Conservation (phyloP, 495 filamentous ascomycete species). For the Penicillium maclennaniae region DNA sequence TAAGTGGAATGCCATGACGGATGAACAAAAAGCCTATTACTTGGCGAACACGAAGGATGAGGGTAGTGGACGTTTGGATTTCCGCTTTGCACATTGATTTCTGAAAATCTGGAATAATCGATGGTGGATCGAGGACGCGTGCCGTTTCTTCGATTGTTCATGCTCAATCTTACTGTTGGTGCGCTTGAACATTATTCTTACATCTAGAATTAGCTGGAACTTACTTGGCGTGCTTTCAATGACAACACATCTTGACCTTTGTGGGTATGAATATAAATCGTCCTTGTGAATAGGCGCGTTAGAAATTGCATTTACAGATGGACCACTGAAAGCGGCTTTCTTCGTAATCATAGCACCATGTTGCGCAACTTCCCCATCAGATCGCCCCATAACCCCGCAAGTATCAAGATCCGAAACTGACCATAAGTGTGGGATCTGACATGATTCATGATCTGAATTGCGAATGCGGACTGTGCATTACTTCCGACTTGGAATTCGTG, state of each 20-base stretch:
- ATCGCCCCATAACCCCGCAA: constrained; percentile 1
- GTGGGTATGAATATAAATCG: too few relatives aligned
- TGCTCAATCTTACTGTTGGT: neutral
- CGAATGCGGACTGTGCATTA: neutral
- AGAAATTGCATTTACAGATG: too few relatives aligned
- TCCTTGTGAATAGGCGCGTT: too few relatives aligned
- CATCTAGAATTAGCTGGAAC: neutral
- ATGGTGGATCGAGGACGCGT: neutral
- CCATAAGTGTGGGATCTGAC: constrained; percentile 8
- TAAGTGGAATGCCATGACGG: constrained; percentile 27
- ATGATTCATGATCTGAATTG: constrained; percentile 7
- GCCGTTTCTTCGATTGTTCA: neutral
- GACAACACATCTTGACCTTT: neutral
- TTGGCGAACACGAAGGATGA: constrained; percentile 34
- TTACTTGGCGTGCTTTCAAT: neutral
- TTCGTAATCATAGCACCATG: constrained; percentile 1
- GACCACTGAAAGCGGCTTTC: neutral
- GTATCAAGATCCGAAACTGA: neutral
- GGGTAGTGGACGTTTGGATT: constrained; percentile 40
- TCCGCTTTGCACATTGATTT: constrained; percentile 23
- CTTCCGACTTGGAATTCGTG: neutral
- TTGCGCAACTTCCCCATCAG: constrained; percentile 8
- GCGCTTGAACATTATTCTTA: neutral
- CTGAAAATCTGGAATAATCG: neutral
- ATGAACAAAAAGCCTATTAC: constrained; percentile 28